These are phyloP conservation scores for Brassica cretica DNA, from an alignment of 345 rosid genomes.

Conservation along the genomic window DNA sequence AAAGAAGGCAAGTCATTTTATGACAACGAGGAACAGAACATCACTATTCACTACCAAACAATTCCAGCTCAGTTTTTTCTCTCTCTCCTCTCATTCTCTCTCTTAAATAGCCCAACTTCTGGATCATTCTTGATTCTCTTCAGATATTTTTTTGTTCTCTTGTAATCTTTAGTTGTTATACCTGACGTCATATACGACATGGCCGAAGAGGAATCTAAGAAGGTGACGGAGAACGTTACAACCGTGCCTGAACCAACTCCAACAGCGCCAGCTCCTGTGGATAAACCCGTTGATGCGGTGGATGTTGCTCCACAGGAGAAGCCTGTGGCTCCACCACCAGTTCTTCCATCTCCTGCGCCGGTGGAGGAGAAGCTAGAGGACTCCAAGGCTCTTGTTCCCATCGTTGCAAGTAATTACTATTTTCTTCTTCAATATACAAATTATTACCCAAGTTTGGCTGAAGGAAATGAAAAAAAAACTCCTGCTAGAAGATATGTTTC, in stretches of 20 bases:
- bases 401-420: constrained; percentile 29
- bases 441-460: background rate
- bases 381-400: constrained; percentile 31
- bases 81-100: constrained; percentile 1
- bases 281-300: constrained; percentile 11
- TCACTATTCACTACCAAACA: constrained; percentile 37
- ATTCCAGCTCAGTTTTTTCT: constrained; percentile 31
- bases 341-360: constrained; percentile 29
- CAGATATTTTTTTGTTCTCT: constrained; percentile 8
- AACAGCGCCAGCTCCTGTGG: constrained; percentile 17
- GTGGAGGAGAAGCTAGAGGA: constrained; percentile 33
- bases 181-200: constrained; percentile 20
- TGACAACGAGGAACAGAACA: constrained; percentile 40
- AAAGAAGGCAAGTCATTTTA: constrained; percentile 36
- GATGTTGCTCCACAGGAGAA: constrained; percentile 33
- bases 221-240: constrained; percentile 25
- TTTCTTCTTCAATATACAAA: background rate
- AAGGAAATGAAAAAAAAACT: background rate
- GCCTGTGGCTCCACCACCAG: constrained; percentile 28
- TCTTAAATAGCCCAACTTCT: constrained; percentile 3
- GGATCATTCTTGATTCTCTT: constrained; percentile 30
- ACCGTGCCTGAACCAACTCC: constrained; percentile 32
- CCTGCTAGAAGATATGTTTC: background rate
- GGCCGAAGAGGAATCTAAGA: constrained; percentile 32
- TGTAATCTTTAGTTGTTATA: constrained; percentile 25